These are phyloP conservation scores for Nymphaea colorata DNA, from an alignment of 164 flowering plant species.

Conservation along the genomic window DNA sequence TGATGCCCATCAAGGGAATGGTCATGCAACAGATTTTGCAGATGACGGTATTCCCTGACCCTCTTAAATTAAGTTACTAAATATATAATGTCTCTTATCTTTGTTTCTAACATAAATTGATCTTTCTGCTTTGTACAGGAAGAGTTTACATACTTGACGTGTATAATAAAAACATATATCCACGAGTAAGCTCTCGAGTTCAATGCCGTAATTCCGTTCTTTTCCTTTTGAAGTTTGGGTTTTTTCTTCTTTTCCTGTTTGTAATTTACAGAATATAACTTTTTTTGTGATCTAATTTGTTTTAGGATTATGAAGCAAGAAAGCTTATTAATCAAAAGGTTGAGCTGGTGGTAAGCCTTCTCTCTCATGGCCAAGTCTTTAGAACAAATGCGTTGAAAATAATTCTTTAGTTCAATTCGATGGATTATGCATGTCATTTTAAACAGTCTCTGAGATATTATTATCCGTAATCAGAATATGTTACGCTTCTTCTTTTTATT, in stretches of 20 bases:
- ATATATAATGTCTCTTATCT: neutral
- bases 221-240: neutral
- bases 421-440: neutral
- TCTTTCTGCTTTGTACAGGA: constrained; percentile 27
- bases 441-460: neutral
- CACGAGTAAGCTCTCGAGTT: constrained; percentile 38
- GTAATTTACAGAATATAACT: neutral
- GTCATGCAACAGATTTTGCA: constrained; percentile 82
- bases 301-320: constrained; percentile 69
- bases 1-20: constrained; percentile 99
- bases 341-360: constrained; percentile 51
- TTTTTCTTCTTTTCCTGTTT: neutral
- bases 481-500: neutral
- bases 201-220: neutral
- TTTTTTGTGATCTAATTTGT: neutral
- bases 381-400: neutral
- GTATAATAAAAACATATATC: constrained; percentile 84
- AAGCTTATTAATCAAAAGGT: constrained; percentile 65
- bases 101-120: constrained; percentile 5
- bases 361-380: neutral
- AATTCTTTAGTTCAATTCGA: neutral
- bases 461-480: neutral
- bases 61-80: neutral
- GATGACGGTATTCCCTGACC: constrained; percentile 45
- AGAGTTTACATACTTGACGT: constrained; percentile 87